Evolutionary conservation across 2,329 filamentous ascomycete species (phyloP), one percentile per base, ranked within the genome.

Genomic region (Stachybotrys chlorohalonatus): DNA sequence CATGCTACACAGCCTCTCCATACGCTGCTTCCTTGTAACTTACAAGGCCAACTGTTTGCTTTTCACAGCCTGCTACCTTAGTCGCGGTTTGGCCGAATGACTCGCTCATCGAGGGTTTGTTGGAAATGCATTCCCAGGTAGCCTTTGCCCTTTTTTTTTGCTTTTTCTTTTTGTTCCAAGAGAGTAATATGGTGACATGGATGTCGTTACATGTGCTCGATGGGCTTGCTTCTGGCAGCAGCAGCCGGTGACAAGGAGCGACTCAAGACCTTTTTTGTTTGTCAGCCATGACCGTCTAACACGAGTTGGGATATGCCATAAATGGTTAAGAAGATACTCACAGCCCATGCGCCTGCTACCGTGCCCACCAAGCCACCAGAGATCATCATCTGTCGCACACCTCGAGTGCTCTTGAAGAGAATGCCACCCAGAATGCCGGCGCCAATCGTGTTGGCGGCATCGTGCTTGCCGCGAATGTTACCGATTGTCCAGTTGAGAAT

Each of bases 331-430:
- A 13, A 13, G 13, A 42, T 13, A 42, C 89, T 74, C 84, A 99
- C 93, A 67, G 92, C 87, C 94, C 95, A 99, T 57, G 77, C 81
- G 60, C 89, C 91, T 54, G 94, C 95, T 59, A 94, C 80, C 47
- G 85, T 83, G 53, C 87, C 94, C 56, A 97, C 92, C 61, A 99
- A 86, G 63, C 86, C 90, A 59, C 91, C 89, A 42, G 92, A 96
- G 65, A 97, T 94, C 77, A 94, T 79, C 92, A 97, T 97, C 39
- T 91, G 92, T 72, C 89, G 83, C 58, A 94, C 59, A 6, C 94
- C 94, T 66, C 89, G 83, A 51, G 95, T 97, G 71, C 92, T 95
- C 81, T 96, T 97, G 76, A 99, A 99, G 13, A 99, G 70, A 81
- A 93, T 92, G 56, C 94, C 94, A 67, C 91, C 95, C 63, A 99